Conservation (phyloP, 768 basidiomycete species). For the Mycena alexandri region DNA sequence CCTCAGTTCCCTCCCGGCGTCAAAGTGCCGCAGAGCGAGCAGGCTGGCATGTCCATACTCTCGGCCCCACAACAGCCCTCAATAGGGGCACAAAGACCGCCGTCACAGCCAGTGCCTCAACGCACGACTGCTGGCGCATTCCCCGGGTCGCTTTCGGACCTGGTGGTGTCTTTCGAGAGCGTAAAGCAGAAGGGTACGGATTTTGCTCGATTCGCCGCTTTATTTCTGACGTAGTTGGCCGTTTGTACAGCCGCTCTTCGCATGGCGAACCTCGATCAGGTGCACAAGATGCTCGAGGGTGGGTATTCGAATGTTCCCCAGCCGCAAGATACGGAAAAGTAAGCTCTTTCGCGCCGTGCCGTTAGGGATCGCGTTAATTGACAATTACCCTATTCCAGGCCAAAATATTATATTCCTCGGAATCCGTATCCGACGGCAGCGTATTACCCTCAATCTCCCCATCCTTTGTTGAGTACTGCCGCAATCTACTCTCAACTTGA, state of each 20-base stretch:
- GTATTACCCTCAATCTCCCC: constrained; percentile 94
- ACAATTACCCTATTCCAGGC: constrained; percentile 62
- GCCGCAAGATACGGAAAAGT: constrained; percentile 97
- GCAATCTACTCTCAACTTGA: constrained; percentile 92
- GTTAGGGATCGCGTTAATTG: constrained; percentile 33
- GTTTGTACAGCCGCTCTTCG: constrained; percentile 72
- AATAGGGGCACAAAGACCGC: constrained; percentile 63
- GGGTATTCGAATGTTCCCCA: constrained; percentile 90
- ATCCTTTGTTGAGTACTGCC: constrained; percentile 83
- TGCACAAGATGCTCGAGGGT: constrained; percentile 95
- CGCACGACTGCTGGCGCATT: constrained; percentile 63
- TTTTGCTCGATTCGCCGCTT: background rate
- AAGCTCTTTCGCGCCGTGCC: constrained; percentile 38
- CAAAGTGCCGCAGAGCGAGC: constrained; percentile 65
- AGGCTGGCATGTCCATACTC: constrained; percentile 42
- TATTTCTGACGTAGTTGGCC: constrained; percentile 22
- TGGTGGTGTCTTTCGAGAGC: constrained; percentile 94
- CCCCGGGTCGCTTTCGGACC: constrained; percentile 90
- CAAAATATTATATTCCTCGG: constrained; percentile 95
- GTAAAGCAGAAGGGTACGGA: constrained; percentile 95
- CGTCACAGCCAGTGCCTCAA: constrained; percentile 59
- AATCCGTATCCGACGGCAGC: constrained; percentile 92
- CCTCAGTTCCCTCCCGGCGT: constrained; percentile 80
- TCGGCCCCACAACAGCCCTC: constrained; percentile 48
- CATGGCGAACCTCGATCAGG: constrained; percentile 88